Percentiles rank a stretch among this genome's conserved stretches.
These are phyloP conservation scores for Saturnispora besseyi DNA, from an alignment of 805 yeast genomes.

Conservation along the genomic window DNA sequence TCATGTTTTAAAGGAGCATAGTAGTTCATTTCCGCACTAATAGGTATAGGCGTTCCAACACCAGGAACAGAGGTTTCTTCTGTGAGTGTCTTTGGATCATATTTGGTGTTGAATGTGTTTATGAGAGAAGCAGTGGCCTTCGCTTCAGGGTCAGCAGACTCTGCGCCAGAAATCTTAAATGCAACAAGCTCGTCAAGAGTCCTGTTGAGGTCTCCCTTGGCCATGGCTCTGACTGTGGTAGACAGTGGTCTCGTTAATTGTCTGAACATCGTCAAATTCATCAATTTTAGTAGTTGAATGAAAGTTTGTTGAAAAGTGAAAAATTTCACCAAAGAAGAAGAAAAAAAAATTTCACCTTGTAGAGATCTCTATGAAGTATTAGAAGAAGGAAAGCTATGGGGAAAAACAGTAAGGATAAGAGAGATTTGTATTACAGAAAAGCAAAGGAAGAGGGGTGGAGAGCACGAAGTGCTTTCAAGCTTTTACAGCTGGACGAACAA, in stretches of 20 bases:
- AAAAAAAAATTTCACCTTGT: background rate
- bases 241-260: slow-evolving; percentile 1
- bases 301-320: slow-evolving; percentile 1
- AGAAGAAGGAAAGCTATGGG: slow-evolving; percentile 52
- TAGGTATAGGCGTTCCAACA: slow-evolving; percentile 57
- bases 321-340: background rate
- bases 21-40: slow-evolving; percentile 73
- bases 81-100: slow-evolving; percentile 31
- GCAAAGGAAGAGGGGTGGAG: slow-evolving; percentile 98
- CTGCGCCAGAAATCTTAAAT: slow-evolving; percentile 1
- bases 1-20: slow-evolving; percentile 70
- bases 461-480: slow-evolving; percentile 92
- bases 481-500: slow-evolving; percentile 84
- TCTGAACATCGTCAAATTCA: background rate
- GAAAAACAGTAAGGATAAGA: slow-evolving; percentile 86
- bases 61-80: slow-evolving; percentile 28
- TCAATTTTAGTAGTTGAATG: background rate
- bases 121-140: slow-evolving; percentile 19
- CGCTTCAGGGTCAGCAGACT: slow-evolving; percentile 15
- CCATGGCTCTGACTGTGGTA: background rate
- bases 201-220: slow-evolving; percentile 14
- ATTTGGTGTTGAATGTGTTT: slow-evolving; percentile 22
- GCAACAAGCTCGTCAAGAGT: slow-evolving; percentile 23
- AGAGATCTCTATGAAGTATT: background rate
- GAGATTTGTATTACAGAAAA: slow-evolving; percentile 84